A percentile compares a stretch with the other conserved stretches of the same genome.
Evolutionary conservation across 805 yeast species (phyloP).

Genomic region (Metschnikowia lunata): DNA sequence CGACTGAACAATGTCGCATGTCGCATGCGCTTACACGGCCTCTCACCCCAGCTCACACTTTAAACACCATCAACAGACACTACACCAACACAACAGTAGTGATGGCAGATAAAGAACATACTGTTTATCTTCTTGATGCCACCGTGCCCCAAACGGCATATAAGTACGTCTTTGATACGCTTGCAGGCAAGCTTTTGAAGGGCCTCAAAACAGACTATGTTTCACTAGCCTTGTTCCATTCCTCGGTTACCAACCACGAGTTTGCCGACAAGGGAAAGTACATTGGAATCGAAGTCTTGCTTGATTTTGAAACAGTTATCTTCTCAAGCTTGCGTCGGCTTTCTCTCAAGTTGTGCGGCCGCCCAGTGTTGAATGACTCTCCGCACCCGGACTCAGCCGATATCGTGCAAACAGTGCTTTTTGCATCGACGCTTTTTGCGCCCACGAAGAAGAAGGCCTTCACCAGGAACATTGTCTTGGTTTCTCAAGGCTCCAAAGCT

Average conservation of each 20-base stretch:
- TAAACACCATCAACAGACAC: neutral
- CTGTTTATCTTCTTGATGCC: slow-evolving; percentile 49
- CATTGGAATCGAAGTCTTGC: slow-evolving; percentile 14
- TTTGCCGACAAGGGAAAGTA: slow-evolving; percentile 13
- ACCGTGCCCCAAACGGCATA: slow-evolving; percentile 41
- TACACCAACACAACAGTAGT: neutral
- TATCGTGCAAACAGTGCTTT: slow-evolving; percentile 27
- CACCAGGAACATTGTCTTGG: slow-evolving; percentile 32
- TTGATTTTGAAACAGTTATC: slow-evolving; percentile 20
- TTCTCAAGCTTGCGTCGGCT: slow-evolving; percentile 17
- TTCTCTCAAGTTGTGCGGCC: neutral
- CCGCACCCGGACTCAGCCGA: slow-evolving; percentile 13
- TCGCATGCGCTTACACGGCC: neutral
- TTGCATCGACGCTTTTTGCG: slow-evolving; percentile 33
- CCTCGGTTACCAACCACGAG: slow-evolving; percentile 16
- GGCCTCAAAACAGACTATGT: slow-evolving; percentile 43
- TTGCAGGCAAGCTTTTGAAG: slow-evolving; percentile 32
- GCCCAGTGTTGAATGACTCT: slow-evolving; percentile 10
- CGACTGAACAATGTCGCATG: neutral
- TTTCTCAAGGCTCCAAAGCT: slow-evolving; percentile 21
- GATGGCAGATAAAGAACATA: slow-evolving; percentile 38
- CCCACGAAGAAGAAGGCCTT: slow-evolving; percentile 29
- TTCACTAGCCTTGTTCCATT: slow-evolving; percentile 28
- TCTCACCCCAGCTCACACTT: neutral
- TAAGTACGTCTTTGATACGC: slow-evolving; percentile 40